Base-by-base conservation (phyloP, 2,329 filamentous ascomycete species). In the Botrytis fragariae region DNA sequence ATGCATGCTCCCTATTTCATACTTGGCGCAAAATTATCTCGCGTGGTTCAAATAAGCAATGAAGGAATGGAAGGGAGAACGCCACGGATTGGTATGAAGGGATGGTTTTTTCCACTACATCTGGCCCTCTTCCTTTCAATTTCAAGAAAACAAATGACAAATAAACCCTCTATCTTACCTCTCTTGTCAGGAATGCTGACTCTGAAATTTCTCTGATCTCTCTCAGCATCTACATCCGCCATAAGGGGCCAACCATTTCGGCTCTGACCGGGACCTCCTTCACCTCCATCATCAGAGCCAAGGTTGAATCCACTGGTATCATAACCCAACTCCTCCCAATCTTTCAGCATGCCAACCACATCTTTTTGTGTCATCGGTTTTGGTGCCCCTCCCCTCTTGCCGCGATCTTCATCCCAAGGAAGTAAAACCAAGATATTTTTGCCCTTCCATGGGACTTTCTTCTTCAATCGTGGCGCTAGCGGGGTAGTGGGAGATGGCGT, bases 401-500 rank as follows among this genome's bases (percentile, higher is more conserved):
- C 91, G 76, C 91, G 87, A 71, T 89, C 86, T 70, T 92, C 90
- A 75, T 93, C 90, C 63, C 87, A 84, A 9, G 92, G 93, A 32
- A 95, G 83, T 39, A 90, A 84, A 61, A 95, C 90, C 78, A 93
- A 82, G 71, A 93, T 93, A 74, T 89, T 90, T 83, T 93, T 94
- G 73, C 91, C 91, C 79, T 87, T 91, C 91, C 92, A 94, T 63
- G 87, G 86, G 3, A 95, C 85, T 82, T 91, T 93, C 81, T 92
- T 94, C 83, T 88, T 93, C 12, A 88, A 76, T 20, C 88, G 84
- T n/a, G 88, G 88, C 9, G 87, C 87, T 64, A 83, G 81, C 4
- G 45, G 10, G 42, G 83, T 81, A 9, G 82, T 83, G 70, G 79
- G 79, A 8, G 77, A 76, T 14, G 73, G 59, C 18, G 65, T 69